phyloP scores from a whole-genome alignment of 2,329 filamentous ascomycete species.

The Arachnopeziza araneosa region DNA sequence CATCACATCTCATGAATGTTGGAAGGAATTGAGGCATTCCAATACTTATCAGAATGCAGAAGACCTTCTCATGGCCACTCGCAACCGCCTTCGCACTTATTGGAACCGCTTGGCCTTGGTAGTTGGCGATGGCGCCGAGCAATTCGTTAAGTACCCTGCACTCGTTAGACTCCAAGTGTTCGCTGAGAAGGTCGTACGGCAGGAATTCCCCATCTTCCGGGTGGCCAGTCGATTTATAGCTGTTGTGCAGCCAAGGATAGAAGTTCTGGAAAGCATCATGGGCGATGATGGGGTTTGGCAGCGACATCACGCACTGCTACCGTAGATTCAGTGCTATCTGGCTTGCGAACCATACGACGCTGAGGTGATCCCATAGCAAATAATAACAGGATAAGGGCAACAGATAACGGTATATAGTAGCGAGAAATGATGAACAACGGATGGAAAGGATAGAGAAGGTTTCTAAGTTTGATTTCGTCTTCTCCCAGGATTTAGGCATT shows the following conservation, averaged over 20 bases:
- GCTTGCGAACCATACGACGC: neutral
- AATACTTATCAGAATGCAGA: slow-evolving; percentile 1
- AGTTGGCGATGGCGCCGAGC: neutral
- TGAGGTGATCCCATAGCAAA: neutral
- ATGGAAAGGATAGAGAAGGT: no score
- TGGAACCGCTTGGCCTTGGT: neutral
- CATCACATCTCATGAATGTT: neutral
- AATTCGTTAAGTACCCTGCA: neutral
- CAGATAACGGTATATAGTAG: no score
- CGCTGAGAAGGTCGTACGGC: neutral
- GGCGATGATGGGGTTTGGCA: neutral
- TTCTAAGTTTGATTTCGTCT: no score
- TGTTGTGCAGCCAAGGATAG: neutral
- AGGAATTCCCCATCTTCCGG: neutral
- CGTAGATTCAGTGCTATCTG: neutral
- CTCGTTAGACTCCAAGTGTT: neutral
- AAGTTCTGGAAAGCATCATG: neutral
- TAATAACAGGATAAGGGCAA: no score
- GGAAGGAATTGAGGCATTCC: neutral
- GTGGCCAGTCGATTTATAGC: neutral
- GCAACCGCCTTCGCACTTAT: neutral
- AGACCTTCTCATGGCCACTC: neutral
- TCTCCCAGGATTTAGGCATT: no score
- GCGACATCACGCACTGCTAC: neutral
- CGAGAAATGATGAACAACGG: no score